Percentiles rank a stretch among this genome's conserved stretches.
Evolutionary conservation across 2,329 filamentous ascomycete genomes (phyloP).

Genomic region (Paecilomyces sp.): DNA sequence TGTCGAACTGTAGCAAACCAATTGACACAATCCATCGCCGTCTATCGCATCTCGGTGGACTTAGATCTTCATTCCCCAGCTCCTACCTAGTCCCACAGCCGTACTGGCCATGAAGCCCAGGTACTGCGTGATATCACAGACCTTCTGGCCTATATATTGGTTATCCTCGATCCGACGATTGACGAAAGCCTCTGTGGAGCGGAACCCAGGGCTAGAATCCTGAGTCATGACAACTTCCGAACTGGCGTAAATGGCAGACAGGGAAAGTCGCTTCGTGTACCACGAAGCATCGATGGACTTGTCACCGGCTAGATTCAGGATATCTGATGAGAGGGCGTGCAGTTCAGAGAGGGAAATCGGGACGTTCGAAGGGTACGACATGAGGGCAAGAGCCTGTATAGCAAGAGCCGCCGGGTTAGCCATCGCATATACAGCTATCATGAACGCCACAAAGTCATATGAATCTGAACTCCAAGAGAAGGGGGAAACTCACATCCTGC

Average conservation of each 20-base stretch:
- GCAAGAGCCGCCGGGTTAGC: not conserved
- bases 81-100: conserved; percentile 73
- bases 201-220: conserved; percentile 66
- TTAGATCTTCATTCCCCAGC: conserved; percentile 77
- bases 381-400: conserved; percentile 73
- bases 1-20: not conserved
- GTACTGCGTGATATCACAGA: conserved; percentile 66
- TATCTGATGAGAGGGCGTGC: conserved; percentile 78
- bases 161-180: conserved; percentile 66
- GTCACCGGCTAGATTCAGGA: conserved; percentile 82
- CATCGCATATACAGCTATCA: not conserved
- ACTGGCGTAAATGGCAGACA: conserved; percentile 64
- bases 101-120: conserved; percentile 72
- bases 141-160: conserved; percentile 53
- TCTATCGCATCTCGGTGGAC: not conserved
- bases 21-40: not conserved
- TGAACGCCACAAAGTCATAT: conserved; percentile 4
- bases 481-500: conserved; percentile 64
- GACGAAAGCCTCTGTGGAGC: conserved; percentile 73
- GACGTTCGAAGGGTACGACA: conserved; percentile 77
- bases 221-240: conserved; percentile 92
- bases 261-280: conserved; percentile 67
- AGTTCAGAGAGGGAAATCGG: conserved; percentile 72
- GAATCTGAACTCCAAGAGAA: not conserved
- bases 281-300: conserved; percentile 73